These are phyloP conservation scores for Gentiana dahurica DNA, from an alignment of 257 asterid genomes.

Conservation along the genomic window DNA sequence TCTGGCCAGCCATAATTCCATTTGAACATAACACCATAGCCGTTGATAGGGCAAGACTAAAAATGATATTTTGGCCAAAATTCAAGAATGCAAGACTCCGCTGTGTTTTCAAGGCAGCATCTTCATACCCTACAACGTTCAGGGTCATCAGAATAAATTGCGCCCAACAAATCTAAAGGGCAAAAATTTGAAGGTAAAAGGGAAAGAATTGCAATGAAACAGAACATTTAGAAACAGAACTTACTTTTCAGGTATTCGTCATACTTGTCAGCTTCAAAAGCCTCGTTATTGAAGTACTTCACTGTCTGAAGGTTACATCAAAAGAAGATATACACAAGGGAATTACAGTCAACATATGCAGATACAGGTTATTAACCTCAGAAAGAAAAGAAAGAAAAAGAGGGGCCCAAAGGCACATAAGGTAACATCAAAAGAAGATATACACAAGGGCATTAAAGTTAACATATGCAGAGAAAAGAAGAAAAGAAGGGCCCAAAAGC, in stretches of 20 bases:
- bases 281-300: constrained; percentile 92
- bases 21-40: constrained; percentile 89
- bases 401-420: not conserved
- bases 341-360: not conserved
- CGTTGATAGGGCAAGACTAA: constrained; percentile 80
- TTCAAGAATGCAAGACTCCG: constrained; percentile 79
- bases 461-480: not conserved
- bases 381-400: not conserved
- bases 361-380: not conserved
- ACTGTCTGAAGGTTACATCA: constrained; percentile 60
- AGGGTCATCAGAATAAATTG: constrained; percentile 10
- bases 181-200: not conserved
- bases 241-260: constrained; percentile 82
- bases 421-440: constrained; percentile 14
- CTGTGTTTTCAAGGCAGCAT: constrained; percentile 90
- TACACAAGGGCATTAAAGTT: not conserved
- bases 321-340: constrained; percentile 6
- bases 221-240: constrained; percentile 18
- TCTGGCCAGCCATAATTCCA: constrained; percentile 72
- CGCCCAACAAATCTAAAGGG: not conserved
- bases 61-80: constrained; percentile 88
- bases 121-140: constrained; percentile 71
- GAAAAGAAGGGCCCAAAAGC: not conserved
- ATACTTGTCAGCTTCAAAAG: constrained; percentile 75
- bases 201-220: not conserved